Conservation (phyloP, 2,329 filamentous ascomycete genomes). For the Scortechinia acanthostroma region DNA sequence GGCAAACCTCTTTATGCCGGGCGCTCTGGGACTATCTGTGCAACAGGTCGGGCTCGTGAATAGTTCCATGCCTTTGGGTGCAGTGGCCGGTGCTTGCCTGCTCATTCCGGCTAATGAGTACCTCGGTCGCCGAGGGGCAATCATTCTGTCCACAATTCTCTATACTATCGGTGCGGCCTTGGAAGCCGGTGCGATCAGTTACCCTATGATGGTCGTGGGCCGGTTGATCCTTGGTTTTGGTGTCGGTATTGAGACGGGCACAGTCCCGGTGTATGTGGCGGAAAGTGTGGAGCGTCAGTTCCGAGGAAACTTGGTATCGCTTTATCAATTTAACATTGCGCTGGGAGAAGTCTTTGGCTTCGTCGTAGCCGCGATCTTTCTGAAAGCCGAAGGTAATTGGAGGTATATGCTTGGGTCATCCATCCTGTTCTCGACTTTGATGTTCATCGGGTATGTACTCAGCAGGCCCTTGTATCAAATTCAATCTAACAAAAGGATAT, state of each 20-base stretch:
- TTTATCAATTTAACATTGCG: conserved; percentile 73
- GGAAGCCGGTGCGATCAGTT: conserved; percentile 61
- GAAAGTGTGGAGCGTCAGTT: conserved; percentile 50
- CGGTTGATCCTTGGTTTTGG: conserved; percentile 65
- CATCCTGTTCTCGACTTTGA: conserved; percentile 60
- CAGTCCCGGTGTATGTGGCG: conserved; percentile 69
- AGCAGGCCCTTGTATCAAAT: too few species aligned
- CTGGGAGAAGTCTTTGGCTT: conserved; percentile 70
- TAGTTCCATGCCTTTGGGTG: conserved; percentile 65
- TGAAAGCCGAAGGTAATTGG: conserved; percentile 65
- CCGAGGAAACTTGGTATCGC: conserved; percentile 65
- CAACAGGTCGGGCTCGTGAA: too few species aligned
- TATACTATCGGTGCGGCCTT: conserved; percentile 67
- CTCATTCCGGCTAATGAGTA: conserved; percentile 62
- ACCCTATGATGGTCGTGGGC: conserved; percentile 63
- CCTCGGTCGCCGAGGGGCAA: conserved; percentile 60
- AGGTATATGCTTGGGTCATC: conserved; percentile 69
- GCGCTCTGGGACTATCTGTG: conserved; percentile 49
- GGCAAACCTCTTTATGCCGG: too few species aligned
- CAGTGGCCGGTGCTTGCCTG: conserved; percentile 62
- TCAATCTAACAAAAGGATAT: too few species aligned
- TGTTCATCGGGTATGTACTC: conserved; percentile 50
- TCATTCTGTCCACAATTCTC: conserved; percentile 61
- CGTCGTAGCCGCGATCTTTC: conserved; percentile 66
- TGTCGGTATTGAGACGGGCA: conserved; percentile 68